Base-by-base conservation (phyloP, 2,329 filamentous ascomycete genomes). In the Colletotrichum eremochloae region DNA sequence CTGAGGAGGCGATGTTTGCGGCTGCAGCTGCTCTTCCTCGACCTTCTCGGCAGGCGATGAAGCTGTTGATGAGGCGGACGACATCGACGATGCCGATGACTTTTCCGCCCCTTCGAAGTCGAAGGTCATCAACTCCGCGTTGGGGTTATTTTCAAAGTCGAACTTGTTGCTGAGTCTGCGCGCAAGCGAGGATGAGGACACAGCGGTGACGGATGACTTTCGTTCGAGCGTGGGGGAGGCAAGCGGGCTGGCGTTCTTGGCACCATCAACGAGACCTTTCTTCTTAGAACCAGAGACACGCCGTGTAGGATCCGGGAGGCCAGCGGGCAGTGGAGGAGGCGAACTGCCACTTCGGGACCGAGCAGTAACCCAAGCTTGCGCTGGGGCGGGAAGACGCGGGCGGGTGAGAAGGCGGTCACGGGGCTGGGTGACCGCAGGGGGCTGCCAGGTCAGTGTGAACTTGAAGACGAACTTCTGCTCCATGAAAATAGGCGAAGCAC, bases 371-470 rank as follows among this genome's bases (percentile, higher is more conserved):
- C 89, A 88, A 15, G 87, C 84, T 76, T 96, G 93, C 0, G 94
- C 93, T 0, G 92, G 88, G 3, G 86, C 86, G 0, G 94, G 94
- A 5, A 96, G 86, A 15, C 91, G 87, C 1, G 94, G 93, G 6
- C 90, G 87, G 31, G 86, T 86, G 29, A 95, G 84, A n/a, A 92
- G 86, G 3, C 90, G 88, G 52, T 92, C 88, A 3, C 87, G 88
- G 0, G 85, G 83, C 64, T 88, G 85, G 74, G 88, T 85, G 29
- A 86, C 80, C 33, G 88, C 88, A 7, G 82, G 78, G 61, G 86
- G 82, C 52, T 90, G 86, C 86, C 89, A 92, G 72, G 92, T 91
- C 2, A 95, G 86, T 12, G 91, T 90, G 77, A 95, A 95, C 74
- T 91, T 93, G 84, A 95, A 95, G 72, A 90, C 86, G 77, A 89